A percentile compares a stretch with the other conserved stretches of the same genome.
Evolutionary conservation across 192 early-diverging fungal genomes (phyloP).

Genomic region (Endogone sp.): DNA sequence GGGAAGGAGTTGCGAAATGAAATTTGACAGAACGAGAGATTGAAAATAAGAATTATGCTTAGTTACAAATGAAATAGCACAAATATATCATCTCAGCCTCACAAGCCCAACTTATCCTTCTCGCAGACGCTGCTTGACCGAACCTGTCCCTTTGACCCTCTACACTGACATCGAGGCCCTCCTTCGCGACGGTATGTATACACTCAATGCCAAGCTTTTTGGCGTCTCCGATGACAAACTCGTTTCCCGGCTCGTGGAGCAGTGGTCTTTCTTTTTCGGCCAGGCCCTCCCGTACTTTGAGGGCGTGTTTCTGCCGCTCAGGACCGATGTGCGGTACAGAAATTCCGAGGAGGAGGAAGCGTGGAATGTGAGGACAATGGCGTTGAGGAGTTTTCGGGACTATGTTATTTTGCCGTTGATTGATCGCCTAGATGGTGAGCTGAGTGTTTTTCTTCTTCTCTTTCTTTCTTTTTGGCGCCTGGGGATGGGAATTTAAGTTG

Average conservation of each 20-base stretch:
- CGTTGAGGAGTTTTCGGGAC: constrained; percentile 62
- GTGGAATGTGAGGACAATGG: constrained; percentile 58
- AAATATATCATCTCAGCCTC: too few species aligned
- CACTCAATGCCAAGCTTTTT: constrained; percentile 61
- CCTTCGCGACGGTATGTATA: constrained; percentile 58
- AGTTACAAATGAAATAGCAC: too few species aligned
- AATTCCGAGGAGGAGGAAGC: constrained; percentile 32
- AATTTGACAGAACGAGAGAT: too few species aligned
- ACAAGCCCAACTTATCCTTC: neutral
- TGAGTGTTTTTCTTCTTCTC: too few species aligned
- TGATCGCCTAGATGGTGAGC: constrained; percentile 57
- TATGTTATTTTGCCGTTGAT: constrained; percentile 59
- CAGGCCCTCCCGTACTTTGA: constrained; percentile 84
- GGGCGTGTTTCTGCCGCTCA: constrained; percentile 78
- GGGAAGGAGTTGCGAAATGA: too few species aligned
- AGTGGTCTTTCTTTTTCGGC: constrained; percentile 80
- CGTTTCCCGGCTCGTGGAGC: constrained; percentile 61
- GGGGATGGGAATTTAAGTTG: too few species aligned
- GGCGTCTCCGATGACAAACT: constrained; percentile 63
- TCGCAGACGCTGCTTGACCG: constrained; percentile 35
- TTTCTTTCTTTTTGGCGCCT: too few species aligned
- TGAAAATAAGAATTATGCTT: too few species aligned
- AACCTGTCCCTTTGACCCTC: constrained; percentile 32
- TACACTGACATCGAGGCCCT: constrained; percentile 57
- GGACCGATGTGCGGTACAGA: constrained; percentile 36